Conservation (phyloP, 2,329 filamentous ascomycete species). For the Sarocladiaceae sp. region DNA sequence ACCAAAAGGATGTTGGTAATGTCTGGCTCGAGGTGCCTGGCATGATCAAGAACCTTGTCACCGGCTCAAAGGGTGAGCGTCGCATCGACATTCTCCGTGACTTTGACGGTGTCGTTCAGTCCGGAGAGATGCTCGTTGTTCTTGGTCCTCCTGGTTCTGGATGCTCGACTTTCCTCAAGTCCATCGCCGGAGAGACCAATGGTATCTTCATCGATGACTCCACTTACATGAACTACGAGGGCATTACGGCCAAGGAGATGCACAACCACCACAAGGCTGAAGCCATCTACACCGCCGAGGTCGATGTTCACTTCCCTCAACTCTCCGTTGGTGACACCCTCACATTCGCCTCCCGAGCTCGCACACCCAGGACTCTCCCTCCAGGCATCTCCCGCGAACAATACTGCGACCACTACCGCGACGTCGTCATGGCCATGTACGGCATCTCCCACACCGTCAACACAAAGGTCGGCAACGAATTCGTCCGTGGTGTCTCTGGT, state of each 20-base stretch:
- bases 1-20: slow-evolving; percentile 34
- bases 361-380: slow-evolving; percentile 52
- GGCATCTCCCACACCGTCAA: slow-evolving; percentile 48
- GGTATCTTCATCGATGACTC: slow-evolving; percentile 54
- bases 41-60: slow-evolving; percentile 9
- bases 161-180: slow-evolving; percentile 59
- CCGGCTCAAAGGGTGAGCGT: neutral
- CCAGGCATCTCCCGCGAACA: slow-evolving; percentile 39
- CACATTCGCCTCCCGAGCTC: slow-evolving; percentile 62
- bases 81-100: slow-evolving; percentile 39
- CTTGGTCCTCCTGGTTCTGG: slow-evolving; percentile 47
- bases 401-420: slow-evolving; percentile 53
- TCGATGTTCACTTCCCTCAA: slow-evolving; percentile 69
- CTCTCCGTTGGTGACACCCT: slow-evolving; percentile 68
- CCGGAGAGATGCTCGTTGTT: slow-evolving; percentile 52
- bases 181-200: slow-evolving; percentile 47
- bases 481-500: slow-evolving; percentile 55
- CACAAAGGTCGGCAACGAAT: slow-evolving; percentile 60
- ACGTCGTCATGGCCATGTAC: slow-evolving; percentile 64
- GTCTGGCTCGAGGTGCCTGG: slow-evolving; percentile 22
- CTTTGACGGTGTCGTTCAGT: slow-evolving; percentile 45
- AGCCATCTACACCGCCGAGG: slow-evolving; percentile 73
- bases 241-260: slow-evolving; percentile 53
- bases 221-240: slow-evolving; percentile 62
- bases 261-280: slow-evolving; percentile 49